Percentiles rank a stretch among this genome's conserved stretches.
Evolutionary conservation across 495 filamentous ascomycete species (phyloP).

Genomic region (Penicillium odoratum): DNA sequence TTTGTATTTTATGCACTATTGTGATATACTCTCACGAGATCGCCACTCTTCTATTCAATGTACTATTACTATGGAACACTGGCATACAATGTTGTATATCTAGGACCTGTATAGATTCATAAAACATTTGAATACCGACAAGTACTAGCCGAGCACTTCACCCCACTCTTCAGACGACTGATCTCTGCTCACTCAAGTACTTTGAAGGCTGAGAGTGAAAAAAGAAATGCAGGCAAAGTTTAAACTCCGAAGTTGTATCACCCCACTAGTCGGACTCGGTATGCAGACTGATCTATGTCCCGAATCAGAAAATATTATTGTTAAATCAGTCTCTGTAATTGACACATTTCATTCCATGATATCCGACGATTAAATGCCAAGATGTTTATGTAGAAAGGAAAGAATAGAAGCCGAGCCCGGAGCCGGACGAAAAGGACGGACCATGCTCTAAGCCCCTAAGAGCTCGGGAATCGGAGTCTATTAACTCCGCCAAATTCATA

Average conservation of each 20-base stretch:
- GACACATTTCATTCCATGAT: neutral
- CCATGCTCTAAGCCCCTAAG: conserved; percentile 1
- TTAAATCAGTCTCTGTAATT: neutral
- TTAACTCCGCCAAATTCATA: conserved; percentile 5
- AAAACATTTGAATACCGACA: too few species aligned
- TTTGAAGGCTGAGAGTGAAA: conserved; percentile 2
- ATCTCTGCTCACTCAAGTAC: conserved; percentile 9
- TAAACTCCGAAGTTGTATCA: conserved; percentile 3
- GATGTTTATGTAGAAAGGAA: neutral
- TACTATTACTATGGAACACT: conserved; percentile 18
- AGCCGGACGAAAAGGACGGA: conserved; percentile 13
- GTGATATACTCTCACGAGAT: conserved; percentile 43
- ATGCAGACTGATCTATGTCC: neutral
- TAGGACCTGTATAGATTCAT: too few species aligned
- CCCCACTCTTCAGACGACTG: conserved; percentile 11
- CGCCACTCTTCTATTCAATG: conserved; percentile 46
- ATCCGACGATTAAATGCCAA: neutral
- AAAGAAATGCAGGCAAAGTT: conserved; percentile 1
- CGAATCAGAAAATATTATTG: neutral
- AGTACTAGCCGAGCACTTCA: neutral
- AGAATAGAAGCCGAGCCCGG: neutral
- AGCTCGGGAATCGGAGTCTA: conserved; percentile 15
- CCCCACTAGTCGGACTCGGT: neutral
- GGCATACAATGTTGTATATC: neutral
- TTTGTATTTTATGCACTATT: conserved; percentile 30